These are phyloP conservation scores for Trichoderma koningii DNA, from an alignment of 2,329 filamentous ascomycete species.

Conservation along the genomic window DNA sequence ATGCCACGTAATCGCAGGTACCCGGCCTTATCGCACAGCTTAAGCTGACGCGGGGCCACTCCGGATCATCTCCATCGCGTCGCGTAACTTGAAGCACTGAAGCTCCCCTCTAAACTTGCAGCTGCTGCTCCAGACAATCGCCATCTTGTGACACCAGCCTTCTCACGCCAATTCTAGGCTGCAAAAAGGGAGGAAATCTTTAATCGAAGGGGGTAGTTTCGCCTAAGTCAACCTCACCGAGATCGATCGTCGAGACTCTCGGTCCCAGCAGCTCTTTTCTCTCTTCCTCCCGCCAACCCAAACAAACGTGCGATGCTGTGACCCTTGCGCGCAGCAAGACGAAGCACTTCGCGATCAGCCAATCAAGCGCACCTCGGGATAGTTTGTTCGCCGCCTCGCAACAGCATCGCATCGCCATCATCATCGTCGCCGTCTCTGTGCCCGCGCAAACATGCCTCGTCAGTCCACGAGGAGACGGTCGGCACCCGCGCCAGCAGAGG, in stretches of 20 bases:
- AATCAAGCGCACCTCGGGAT: slow-evolving; percentile 27
- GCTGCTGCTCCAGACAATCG: slow-evolving; percentile 17
- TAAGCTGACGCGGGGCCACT: slow-evolving; percentile 24
- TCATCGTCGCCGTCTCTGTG: slow-evolving; percentile 11
- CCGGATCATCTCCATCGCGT: slow-evolving; percentile 23
- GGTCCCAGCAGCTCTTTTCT: slow-evolving; percentile 11
- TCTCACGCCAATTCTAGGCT: slow-evolving; percentile 6
- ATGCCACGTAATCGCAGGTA: neutral
- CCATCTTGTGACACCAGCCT: slow-evolving; percentile 21
- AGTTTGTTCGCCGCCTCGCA: slow-evolving; percentile 20
- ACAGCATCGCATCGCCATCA: slow-evolving; percentile 20
- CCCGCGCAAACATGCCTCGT: slow-evolving; percentile 41
- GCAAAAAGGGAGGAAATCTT: neutral
- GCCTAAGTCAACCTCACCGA: neutral
- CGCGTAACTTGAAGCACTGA: slow-evolving; percentile 22
- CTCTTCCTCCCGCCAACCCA: neutral
- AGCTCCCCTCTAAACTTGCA: slow-evolving; percentile 26
- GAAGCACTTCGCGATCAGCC: slow-evolving; percentile 30
- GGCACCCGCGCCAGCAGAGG: slow-evolving; percentile 21
- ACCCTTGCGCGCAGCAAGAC: slow-evolving; percentile 30
- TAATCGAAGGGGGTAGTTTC: neutral
- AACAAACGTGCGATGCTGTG: slow-evolving; percentile 33
- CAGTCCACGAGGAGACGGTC: slow-evolving; percentile 38
- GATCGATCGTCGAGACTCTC: slow-evolving; percentile 9
- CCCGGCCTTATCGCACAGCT: slow-evolving; percentile 2